Evolutionary conservation across 2,329 filamentous ascomycete genomes (phyloP).

Genomic region (Cephalotrichum gorgonifer): DNA sequence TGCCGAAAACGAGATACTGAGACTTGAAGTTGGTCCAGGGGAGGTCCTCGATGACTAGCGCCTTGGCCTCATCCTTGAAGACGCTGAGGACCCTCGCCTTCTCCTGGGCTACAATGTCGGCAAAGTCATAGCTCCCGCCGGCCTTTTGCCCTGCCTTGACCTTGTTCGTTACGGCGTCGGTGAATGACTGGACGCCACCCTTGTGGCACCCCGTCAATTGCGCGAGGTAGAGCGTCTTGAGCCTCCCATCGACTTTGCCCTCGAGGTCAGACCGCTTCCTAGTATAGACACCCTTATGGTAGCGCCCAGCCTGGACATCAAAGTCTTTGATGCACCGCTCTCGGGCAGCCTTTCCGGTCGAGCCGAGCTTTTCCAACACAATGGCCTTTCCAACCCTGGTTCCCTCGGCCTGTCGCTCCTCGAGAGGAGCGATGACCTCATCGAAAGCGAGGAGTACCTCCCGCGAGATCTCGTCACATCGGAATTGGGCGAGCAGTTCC

Average conservation of each 20-base stretch:
- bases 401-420: conserved; percentile 73
- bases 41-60: conserved; percentile 66
- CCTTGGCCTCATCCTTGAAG: conserved; percentile 67
- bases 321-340: conserved; percentile 71
- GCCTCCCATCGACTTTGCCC: conserved; percentile 72
- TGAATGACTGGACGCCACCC: conserved; percentile 72
- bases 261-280: conserved; percentile 80
- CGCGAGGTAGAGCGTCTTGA: conserved; percentile 81
- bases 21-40: conserved; percentile 81
- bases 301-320: conserved; percentile 80
- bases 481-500: conserved; percentile 90
- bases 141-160: conserved; percentile 93
- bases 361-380: conserved; percentile 66
- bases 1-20: conserved; percentile 70
- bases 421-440: conserved; percentile 67
- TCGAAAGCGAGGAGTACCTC: conserved; percentile 84
- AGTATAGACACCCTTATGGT: conserved; percentile 91
- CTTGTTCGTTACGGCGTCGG: conserved; percentile 72
- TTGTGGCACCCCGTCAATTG: conserved; percentile 87
- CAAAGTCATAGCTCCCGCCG: conserved; percentile 85
- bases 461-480: conserved; percentile 90
- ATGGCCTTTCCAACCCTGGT: conserved; percentile 60
- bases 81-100: conserved; percentile 64
- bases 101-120: conserved; percentile 78
- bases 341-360: conserved; percentile 61